phyloP scores from a whole-genome alignment of 73 alveolate genomes.

The Paramecium sonneborni region DNA sequence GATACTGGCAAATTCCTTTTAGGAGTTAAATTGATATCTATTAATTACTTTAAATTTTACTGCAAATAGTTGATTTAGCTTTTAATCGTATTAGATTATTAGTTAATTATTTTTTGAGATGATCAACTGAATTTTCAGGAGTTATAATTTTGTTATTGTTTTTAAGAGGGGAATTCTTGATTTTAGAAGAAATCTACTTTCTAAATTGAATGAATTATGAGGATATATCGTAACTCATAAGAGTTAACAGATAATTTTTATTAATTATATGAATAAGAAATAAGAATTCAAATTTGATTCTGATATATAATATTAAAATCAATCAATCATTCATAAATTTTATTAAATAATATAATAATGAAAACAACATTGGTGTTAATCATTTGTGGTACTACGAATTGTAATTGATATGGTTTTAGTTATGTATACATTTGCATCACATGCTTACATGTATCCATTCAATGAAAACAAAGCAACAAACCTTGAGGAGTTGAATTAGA shows the following conservation, averaged over 20 bases:
- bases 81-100: too few species aligned
- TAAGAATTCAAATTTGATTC: background rate
- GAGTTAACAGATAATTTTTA: background rate
- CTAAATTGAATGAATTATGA: background rate
- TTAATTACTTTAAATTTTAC: background rate
- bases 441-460: conserved; percentile 54
- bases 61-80: background rate
- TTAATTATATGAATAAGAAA: background rate
- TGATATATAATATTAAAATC: background rate
- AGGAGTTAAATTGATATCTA: background rate
- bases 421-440: background rate
- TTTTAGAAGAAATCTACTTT: background rate
- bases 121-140: too few species aligned
- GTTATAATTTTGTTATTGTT: background rate
- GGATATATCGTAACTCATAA: background rate
- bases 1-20: too few species aligned
- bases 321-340: conserved; percentile 21
- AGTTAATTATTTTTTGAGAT: too few species aligned
- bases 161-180: background rate
- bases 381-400: background rate
- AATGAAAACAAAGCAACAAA: background rate
- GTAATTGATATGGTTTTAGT: background rate
- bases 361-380: background rate
- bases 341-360: conserved; percentile 6
- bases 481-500: background rate